Percentiles rank a stretch among this genome's conserved stretches.
These are phyloP conservation scores for Eremothecium cymbalariae DNA, from an alignment of 1,139 yeast genomes.

Conservation along the genomic window DNA sequence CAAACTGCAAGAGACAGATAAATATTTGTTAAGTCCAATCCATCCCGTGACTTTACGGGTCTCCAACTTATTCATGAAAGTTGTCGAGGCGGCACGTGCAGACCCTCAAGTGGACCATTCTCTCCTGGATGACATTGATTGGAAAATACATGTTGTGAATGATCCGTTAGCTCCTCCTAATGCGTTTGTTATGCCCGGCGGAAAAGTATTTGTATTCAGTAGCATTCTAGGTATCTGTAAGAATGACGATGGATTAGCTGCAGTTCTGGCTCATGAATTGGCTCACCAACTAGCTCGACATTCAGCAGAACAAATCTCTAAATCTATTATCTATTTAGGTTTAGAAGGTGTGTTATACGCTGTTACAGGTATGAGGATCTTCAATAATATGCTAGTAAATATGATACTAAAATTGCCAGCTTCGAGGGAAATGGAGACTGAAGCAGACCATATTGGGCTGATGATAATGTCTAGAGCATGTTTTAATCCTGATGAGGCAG, in stretches of 20 bases:
- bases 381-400: constrained; percentile 49
- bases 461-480: constrained; percentile 90
- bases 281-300: constrained; percentile 94
- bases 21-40: constrained; percentile 41
- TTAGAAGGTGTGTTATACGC: constrained; percentile 45
- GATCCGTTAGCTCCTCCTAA: constrained; percentile 73
- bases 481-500: constrained; percentile 65
- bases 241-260: constrained; percentile 86
- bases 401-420: constrained; percentile 71
- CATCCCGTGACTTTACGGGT: constrained; percentile 55
- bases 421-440: constrained; percentile 87
- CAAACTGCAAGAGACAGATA: constrained; percentile 43
- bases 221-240: constrained; percentile 71
- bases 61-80: constrained; percentile 48
- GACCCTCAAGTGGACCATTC: constrained; percentile 34
- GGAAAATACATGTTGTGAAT: constrained; percentile 78
- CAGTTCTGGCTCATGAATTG: constrained; percentile 85
- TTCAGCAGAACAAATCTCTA: constrained; percentile 69
- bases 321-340: constrained; percentile 50
- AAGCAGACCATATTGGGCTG: constrained; percentile 90
- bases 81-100: constrained; percentile 50
- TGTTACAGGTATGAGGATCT: constrained; percentile 43
- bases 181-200: constrained; percentile 93
- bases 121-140: constrained; percentile 36
- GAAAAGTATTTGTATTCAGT: constrained; percentile 84